phyloP scores from a whole-genome alignment of 129 eudicot species.

The Mikania micrantha region DNA sequence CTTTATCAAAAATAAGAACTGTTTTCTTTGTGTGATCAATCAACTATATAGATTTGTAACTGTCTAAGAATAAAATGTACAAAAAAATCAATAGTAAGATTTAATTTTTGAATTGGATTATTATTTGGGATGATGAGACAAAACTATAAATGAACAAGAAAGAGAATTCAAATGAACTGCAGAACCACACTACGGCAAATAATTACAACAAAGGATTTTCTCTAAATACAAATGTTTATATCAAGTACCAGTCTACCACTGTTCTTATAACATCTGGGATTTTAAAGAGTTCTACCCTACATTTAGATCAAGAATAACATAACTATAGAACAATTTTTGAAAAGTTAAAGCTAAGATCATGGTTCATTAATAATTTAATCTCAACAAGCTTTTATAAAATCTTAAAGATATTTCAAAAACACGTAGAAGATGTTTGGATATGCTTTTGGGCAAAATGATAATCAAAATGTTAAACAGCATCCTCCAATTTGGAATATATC shows the following conservation, averaged over 20 bases:
- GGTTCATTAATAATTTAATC: background rate
- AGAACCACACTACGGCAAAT: background rate
- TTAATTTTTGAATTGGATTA: background rate
- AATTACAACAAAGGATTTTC: background rate
- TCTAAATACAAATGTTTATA: background rate
- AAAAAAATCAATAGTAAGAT: background rate
- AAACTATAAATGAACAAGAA: background rate
- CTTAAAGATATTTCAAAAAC: too few species aligned
- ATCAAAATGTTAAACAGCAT: too few species aligned
- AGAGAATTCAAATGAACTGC: background rate
- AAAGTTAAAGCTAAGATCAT: too few species aligned
- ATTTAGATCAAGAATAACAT: background rate
- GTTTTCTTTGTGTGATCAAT: too few species aligned
- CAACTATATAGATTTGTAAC: background rate
- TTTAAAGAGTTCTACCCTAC: background rate
- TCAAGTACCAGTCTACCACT: background rate
- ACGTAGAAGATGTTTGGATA: too few species aligned
- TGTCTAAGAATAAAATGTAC: background rate
- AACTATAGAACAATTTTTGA: background rate
- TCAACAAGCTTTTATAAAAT: too few species aligned
- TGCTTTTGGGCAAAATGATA: too few species aligned
- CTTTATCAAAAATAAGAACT: background rate
- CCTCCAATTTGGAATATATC: too few species aligned
- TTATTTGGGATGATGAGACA: background rate
- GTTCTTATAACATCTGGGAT: background rate